Evolutionary conservation across 345 rosid species (phyloP), one percentile per base, ranked within the genome.

Genomic region (Euphorbia pulcherrima): DNA sequence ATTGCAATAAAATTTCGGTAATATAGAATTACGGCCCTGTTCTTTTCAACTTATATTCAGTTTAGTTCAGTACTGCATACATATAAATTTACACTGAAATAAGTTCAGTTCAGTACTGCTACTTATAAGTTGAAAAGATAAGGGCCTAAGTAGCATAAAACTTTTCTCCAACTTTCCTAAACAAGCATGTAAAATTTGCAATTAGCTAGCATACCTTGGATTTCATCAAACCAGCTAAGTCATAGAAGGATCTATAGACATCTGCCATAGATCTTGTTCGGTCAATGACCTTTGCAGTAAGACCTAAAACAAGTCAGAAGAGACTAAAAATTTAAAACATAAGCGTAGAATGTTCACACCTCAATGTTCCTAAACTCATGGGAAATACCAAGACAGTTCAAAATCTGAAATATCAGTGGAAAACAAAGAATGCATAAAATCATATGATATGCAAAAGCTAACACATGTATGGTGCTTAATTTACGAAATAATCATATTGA

Each of bases 211-310:
- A 23, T 66, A 84, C 97, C 96, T 93, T 90, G 69, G 84, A 64
- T 73, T 86, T 83, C 59, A 92, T 80, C 87, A 87, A 79, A 77
- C 81, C 78, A 35, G 90, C 85, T 73, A 88, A 92, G 55, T 92
- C 97, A 28, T 73, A 85, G 79, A 91, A 91, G 48, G 92, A 92
- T 28, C 91, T 90, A 79, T 94, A 94, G 68, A 94, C 96, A 80
- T 94, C 96, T 28, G 86, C 80, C 96, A 94, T 87, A 55, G 86
- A 78, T 53, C 81, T 91, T 16, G 99, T 91, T 64, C 80, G 88
- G 69, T 91, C 84, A 37, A 91, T 81, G 57, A 94, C 75, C 87
- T 84, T 89, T 37, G 99, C 99, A 52, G 96, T 89, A 24, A 94
- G 92, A 79, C 99, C 99, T 94, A 72, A 58, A 75, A 74, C 40